Evolutionary conservation across 306 rosid genomes (phyloP).

Genomic region (Erythrophleum fordii): DNA sequence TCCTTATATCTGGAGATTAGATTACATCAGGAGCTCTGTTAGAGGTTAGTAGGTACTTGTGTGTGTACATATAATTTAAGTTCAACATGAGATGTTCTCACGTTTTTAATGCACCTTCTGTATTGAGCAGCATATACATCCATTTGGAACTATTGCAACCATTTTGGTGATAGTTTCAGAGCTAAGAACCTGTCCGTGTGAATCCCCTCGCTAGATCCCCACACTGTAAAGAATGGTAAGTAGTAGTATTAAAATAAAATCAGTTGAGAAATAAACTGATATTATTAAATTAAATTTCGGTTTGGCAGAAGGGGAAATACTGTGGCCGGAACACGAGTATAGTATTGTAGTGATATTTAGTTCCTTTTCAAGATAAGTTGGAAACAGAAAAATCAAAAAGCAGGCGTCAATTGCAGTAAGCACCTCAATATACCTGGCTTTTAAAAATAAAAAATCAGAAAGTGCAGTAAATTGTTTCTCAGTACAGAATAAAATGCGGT

Average conservation of each 20-base stretch:
- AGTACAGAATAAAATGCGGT: too few species aligned
- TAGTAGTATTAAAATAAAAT: neutral
- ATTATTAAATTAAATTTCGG: neutral
- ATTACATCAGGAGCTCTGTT: slow-evolving; percentile 40
- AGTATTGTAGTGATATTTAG: too few species aligned
- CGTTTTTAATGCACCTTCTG: slow-evolving; percentile 26
- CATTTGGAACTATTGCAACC: neutral
- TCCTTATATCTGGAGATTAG: slow-evolving; percentile 47
- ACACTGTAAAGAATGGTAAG: neutral
- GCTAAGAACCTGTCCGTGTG: neutral
- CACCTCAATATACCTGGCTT: too few species aligned
- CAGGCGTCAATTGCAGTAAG: too few species aligned
- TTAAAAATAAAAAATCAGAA: too few species aligned
- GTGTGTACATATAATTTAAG: slow-evolving; percentile 34
- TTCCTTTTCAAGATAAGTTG: too few species aligned
- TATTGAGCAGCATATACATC: neutral
- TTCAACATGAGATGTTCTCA: slow-evolving; percentile 26
- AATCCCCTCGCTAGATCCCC: neutral
- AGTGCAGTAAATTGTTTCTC: too few species aligned
- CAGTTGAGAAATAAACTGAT: neutral
- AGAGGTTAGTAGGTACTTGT: slow-evolving; percentile 38
- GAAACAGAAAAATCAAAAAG: too few species aligned
- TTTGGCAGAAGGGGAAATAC: neutral
- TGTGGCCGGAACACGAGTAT: slow-evolving; percentile 52
- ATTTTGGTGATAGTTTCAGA: neutral